Percentiles rank a stretch among this genome's conserved stretches.
Evolutionary conservation across 2,329 filamentous ascomycete genomes (phyloP).

Genomic region (Claviceps sp.): DNA sequence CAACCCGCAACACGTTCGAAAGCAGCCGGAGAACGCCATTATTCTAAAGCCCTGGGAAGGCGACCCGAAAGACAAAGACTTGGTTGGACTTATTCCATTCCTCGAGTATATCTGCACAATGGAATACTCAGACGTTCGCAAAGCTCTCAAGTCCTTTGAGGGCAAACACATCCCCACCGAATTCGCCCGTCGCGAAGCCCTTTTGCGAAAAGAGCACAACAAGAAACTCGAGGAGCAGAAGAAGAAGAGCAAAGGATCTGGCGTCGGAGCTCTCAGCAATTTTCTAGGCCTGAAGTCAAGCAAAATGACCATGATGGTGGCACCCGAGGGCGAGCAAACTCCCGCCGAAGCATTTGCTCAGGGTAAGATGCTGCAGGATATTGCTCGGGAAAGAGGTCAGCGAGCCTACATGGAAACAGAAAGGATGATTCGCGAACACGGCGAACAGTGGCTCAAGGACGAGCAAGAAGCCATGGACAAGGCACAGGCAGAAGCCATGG

Average conservation of each 20-base stretch:
- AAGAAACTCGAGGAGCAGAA: slow-evolving; percentile 59
- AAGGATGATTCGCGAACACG: slow-evolving; percentile 82
- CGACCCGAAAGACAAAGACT: slow-evolving; percentile 66
- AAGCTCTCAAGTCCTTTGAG: slow-evolving; percentile 75
- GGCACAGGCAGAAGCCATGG: slow-evolving; percentile 79
- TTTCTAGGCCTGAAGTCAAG: slow-evolving; percentile 66
- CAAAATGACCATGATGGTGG: slow-evolving; percentile 47
- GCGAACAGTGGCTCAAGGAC: slow-evolving; percentile 90
- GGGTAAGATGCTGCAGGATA: slow-evolving; percentile 94
- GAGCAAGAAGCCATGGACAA: slow-evolving; percentile 82
- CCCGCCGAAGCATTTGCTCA: slow-evolving; percentile 68
- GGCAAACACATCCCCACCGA: slow-evolving; percentile 81
- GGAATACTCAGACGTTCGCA: slow-evolving; percentile 76
- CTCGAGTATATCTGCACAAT: slow-evolving; percentile 94
- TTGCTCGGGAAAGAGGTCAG: slow-evolving; percentile 82
- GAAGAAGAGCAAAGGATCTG: slow-evolving; percentile 43
- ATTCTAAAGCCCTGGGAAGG: slow-evolving; percentile 84
- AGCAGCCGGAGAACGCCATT: slow-evolving; percentile 95
- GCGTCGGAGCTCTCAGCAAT: slow-evolving; percentile 54
- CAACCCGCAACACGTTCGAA: slow-evolving; percentile 63
- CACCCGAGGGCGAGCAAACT: slow-evolving; percentile 52
- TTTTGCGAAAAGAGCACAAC: slow-evolving; percentile 73
- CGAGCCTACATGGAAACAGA: slow-evolving; percentile 82
- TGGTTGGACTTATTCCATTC: slow-evolving; percentile 86
- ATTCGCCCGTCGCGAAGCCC: slow-evolving; percentile 77